These are phyloP conservation scores for Phytophthora podocarpi DNA, from an alignment of 352 stramenopile genomes.

Conservation along the genomic window DNA sequence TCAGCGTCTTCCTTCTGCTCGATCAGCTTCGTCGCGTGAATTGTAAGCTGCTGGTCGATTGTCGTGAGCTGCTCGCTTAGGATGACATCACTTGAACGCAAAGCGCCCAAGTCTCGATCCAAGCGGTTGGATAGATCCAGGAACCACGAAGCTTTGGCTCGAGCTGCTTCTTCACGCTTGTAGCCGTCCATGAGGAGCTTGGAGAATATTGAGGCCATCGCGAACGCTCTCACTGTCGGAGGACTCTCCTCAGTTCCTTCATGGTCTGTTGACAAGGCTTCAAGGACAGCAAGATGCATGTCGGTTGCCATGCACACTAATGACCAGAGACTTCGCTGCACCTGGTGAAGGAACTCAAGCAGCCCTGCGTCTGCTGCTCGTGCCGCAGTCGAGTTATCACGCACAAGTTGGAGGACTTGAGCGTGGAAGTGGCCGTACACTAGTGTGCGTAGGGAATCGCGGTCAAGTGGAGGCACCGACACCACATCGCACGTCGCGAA, in stretches of 20 bases:
- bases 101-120: constrained; percentile 21
- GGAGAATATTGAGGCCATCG: constrained; percentile 24
- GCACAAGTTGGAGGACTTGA: constrained; percentile 35
- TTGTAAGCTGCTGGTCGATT: constrained; percentile 34
- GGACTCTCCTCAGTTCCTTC: background rate
- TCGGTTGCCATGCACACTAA: constrained; percentile 35
- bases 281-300: constrained; percentile 33
- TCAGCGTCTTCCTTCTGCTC: constrained; percentile 55
- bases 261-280: background rate
- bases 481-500: constrained; percentile 43
- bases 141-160: constrained; percentile 28
- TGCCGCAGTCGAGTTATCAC: background rate
- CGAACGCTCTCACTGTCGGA: constrained; percentile 13
- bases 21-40: constrained; percentile 26
- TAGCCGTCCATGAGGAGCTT: constrained; percentile 30
- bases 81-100: constrained; percentile 28
- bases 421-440: constrained; percentile 56
- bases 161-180: constrained; percentile 20
- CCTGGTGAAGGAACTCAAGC: constrained; percentile 36
- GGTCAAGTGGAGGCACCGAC: constrained; percentile 28
- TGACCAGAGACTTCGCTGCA: constrained; percentile 50
- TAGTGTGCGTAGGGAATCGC: constrained; percentile 32
- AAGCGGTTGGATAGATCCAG: constrained; percentile 27
- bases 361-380: too few species aligned
- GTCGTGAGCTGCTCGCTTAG: constrained; percentile 24